Percentiles rank a stretch among this genome's conserved stretches.
These are phyloP conservation scores for Gyromitra esculenta DNA, from an alignment of 2,329 filamentous ascomycete genomes.

Conservation along the genomic window DNA sequence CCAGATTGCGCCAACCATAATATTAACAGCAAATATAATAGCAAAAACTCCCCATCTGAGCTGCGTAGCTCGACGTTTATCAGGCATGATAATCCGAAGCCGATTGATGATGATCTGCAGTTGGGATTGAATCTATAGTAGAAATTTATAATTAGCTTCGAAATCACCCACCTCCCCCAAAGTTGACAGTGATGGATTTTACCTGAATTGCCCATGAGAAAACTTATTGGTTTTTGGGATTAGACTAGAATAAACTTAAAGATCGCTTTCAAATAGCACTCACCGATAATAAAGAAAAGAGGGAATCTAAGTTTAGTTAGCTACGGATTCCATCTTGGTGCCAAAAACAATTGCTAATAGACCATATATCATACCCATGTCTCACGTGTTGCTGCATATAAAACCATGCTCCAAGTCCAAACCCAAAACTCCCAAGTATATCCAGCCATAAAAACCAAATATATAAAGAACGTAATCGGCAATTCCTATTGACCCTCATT, in stretches of 20 bases:
- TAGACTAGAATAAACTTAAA: conserved; percentile 1
- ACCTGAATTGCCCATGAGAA: conserved; percentile 29
- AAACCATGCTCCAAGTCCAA: conserved; percentile 62
- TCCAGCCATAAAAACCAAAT: conserved; percentile 64
- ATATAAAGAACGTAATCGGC: conserved; percentile 60
- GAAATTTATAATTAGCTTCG: background rate
- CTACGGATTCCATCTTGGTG: background rate
- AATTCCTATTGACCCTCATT: conserved; percentile 58
- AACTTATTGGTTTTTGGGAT: conserved; percentile 10
- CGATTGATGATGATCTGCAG: conserved; percentile 64
- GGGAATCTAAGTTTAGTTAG: conserved; percentile 28
- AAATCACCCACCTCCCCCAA: too few species aligned
- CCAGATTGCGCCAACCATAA: conserved; percentile 67
- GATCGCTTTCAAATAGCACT: background rate
- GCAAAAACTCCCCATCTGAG: conserved; percentile 64
- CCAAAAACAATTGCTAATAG: background rate
- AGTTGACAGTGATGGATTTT: background rate
- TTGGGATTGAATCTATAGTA: conserved; percentile 23
- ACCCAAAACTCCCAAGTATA: conserved; percentile 61
- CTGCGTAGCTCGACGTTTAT: conserved; percentile 59
- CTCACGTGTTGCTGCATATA: conserved; percentile 62
- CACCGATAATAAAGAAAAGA: conserved; percentile 34
- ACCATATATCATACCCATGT: conserved; percentile 15
- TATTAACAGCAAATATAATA: conserved; percentile 65
- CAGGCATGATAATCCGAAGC: conserved; percentile 64